These are phyloP conservation scores for Pythium folliculosum DNA, from an alignment of 352 stramenopile genomes.

Conservation along the genomic window DNA sequence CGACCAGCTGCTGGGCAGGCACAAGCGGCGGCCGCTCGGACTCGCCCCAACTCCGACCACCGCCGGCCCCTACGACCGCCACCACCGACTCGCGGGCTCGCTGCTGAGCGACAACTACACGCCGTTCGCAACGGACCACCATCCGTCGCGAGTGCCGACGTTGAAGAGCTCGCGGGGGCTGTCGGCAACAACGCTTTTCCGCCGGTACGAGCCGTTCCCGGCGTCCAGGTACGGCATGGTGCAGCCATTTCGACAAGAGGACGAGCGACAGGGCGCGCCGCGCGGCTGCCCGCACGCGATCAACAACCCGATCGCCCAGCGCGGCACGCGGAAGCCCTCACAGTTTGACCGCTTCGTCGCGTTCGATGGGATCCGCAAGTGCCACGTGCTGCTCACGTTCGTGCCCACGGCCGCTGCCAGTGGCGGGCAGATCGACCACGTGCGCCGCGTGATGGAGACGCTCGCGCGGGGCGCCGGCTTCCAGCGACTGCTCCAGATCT, in stretches of 20 bases:
- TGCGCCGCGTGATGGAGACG: constrained; percentile 37
- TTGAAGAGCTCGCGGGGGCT: neutral
- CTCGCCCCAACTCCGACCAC: neutral
- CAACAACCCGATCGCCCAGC: neutral
- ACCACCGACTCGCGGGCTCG: neutral
- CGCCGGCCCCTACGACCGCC: neutral
- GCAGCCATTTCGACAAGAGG: constrained; percentile 13
- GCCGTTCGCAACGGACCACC: neutral
- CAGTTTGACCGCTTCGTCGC: constrained; percentile 8
- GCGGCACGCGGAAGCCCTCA: neutral
- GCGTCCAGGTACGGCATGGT: constrained; percentile 11
- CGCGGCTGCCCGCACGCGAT: neutral
- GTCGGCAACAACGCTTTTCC: constrained; percentile 8
- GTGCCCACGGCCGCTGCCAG: constrained; percentile 25
- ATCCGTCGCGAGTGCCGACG: neutral
- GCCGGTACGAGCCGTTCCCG: constrained; percentile 22
- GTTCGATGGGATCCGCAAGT: constrained; percentile 15
- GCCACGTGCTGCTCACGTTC: constrained; percentile 22
- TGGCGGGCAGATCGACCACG: constrained; percentile 49
- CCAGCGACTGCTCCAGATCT: constrained; percentile 50
- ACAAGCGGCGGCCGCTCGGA: constrained; percentile 5
- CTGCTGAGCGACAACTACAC: neutral
- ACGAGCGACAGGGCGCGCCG: neutral
- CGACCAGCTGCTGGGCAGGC: constrained; percentile 16
- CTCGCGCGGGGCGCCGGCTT: constrained; percentile 39